A percentile compares a stretch with the other conserved stretches of the same genome.
Conservation (phyloP, 192 early-diverging fungal species). For the Backusella tuberculispora region DNA sequence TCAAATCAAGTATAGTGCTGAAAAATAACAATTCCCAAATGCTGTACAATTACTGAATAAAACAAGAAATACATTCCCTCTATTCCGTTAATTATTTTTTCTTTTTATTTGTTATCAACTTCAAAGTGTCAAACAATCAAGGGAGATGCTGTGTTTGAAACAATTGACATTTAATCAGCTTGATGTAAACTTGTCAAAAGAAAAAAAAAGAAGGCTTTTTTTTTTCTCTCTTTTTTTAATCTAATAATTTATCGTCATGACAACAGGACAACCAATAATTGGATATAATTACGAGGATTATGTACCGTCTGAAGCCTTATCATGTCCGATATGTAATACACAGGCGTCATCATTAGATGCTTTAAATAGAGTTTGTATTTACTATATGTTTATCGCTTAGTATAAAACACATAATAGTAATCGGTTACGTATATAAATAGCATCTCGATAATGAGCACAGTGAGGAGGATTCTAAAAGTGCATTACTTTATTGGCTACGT, state of each 20-base stretch:
- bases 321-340: not conserved
- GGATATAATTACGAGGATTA: constrained; percentile 18
- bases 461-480: constrained; percentile 56
- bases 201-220: not conserved
- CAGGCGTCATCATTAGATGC: not conserved
- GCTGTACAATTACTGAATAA: too few relatives aligned
- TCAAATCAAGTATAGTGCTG: too few relatives aligned
- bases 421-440: constrained; percentile 24
- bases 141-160: too few relatives aligned
- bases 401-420: too few relatives aligned
- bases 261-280: not conserved
- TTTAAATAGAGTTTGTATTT: constrained; percentile 1
- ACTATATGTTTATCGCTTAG: not conserved
- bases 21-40: too few relatives aligned
- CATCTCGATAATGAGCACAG: constrained; percentile 52
- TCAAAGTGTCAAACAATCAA: too few relatives aligned
- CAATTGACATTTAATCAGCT: too few relatives aligned
- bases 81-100: too few relatives aligned
- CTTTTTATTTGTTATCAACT: too few relatives aligned
- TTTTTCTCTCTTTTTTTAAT: not conserved
- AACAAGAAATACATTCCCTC: too few relatives aligned
- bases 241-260: constrained; percentile 18
- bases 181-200: not conserved
- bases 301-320: not conserved
- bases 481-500: constrained; percentile 50